Conservation (phyloP, 768 basidiomycete species). For the Galerina marginata region DNA sequence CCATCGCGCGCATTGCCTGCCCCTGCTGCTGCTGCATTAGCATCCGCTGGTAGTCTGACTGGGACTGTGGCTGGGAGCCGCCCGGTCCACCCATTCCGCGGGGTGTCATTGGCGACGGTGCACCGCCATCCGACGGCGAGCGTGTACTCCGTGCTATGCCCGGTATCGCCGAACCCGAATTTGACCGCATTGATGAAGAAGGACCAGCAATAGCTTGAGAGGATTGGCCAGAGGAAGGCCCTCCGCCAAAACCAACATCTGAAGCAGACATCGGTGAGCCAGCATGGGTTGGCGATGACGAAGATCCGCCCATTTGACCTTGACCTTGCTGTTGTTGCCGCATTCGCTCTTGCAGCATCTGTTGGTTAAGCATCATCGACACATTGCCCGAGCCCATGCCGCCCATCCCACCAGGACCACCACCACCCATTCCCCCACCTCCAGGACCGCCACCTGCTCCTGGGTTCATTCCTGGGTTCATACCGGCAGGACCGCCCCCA, state of each 20-base stretch:
- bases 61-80: slow-evolving; percentile 39
- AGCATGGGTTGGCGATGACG: slow-evolving; percentile 45
- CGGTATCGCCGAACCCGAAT: slow-evolving; percentile 51
- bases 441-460: slow-evolving; percentile 19
- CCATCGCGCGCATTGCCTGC: slow-evolving; percentile 43
- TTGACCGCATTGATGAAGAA: slow-evolving; percentile 25
- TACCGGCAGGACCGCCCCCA: slow-evolving; percentile 22
- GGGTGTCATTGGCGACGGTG: slow-evolving; percentile 54
- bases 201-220: slow-evolving; percentile 11
- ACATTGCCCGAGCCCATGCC: slow-evolving; percentile 28
- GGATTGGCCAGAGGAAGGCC: slow-evolving; percentile 11
- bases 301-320: slow-evolving; percentile 24
- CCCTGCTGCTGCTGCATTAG: slow-evolving; percentile 49
- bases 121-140: slow-evolving; percentile 70
- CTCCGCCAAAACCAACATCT: slow-evolving; percentile 33
- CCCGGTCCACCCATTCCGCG: slow-evolving; percentile 37
- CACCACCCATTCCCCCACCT: slow-evolving; percentile 8
- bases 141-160: slow-evolving; percentile 78
- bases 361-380: slow-evolving; percentile 39
- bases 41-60: slow-evolving; percentile 63
- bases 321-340: slow-evolving; percentile 42
- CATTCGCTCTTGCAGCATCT: slow-evolving; percentile 40
- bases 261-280: slow-evolving; percentile 48
- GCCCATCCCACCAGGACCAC: slow-evolving; percentile 22
- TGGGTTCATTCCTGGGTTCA: slow-evolving; percentile 27